phyloP scores from a whole-genome alignment of 1,139 yeast genomes.

The Nakaseomyces kungkrabaensis region DNA sequence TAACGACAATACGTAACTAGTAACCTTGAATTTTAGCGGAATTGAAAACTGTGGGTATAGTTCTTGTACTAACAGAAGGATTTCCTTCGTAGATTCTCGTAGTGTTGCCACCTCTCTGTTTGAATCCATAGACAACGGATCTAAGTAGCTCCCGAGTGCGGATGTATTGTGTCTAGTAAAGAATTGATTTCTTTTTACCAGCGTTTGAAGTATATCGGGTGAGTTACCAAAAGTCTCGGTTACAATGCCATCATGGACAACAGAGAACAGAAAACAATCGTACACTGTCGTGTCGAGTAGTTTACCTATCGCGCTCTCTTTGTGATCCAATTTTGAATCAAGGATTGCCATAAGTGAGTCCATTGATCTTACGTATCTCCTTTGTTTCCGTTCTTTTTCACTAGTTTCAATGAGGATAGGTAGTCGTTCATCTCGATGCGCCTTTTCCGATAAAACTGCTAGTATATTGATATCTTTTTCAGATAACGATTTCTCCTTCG shows the following conservation, averaged over 20 bases:
- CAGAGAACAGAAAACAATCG: conserved; percentile 5
- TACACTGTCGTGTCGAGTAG: conserved; percentile 11
- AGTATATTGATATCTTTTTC: conserved; percentile 1
- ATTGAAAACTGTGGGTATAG: neutral
- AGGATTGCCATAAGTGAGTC: conserved; percentile 6
- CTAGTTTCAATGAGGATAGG: conserved; percentile 10
- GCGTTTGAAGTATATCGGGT: conserved; percentile 2
- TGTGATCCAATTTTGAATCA: neutral
- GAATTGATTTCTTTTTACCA: conserved; percentile 1
- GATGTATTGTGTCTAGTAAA: neutral
- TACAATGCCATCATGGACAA: neutral
- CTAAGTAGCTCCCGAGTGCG: neutral
- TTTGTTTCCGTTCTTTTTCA: neutral
- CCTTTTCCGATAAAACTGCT: conserved; percentile 9
- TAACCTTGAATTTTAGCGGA: neutral
- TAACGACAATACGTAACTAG: neutral
- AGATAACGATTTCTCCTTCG: neutral
- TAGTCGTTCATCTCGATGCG: conserved; percentile 7
- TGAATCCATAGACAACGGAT: neutral
- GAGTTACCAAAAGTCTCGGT: neutral
- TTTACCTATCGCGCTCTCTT: neutral
- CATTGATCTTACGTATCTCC: conserved; percentile 10
- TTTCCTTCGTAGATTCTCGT: neutral
- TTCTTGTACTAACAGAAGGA: neutral
- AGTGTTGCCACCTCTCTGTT: neutral